Evolutionary conservation across 441 rosid genomes (phyloP).

Genomic region (Adansonia gregorii): DNA sequence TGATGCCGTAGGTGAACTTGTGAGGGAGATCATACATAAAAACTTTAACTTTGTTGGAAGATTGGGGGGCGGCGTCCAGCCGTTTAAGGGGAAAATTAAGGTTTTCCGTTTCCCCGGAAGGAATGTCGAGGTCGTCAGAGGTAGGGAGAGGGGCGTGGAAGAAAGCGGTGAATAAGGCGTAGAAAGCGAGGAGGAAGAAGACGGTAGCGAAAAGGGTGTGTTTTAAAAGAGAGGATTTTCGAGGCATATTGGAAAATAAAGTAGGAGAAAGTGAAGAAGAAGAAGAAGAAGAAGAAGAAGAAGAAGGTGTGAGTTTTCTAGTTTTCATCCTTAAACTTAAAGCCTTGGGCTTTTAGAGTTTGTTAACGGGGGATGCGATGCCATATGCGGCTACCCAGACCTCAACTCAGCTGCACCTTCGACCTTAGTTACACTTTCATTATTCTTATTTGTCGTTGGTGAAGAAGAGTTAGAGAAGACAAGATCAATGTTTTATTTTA

Average conservation of each 20-base stretch:
- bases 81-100: background rate
- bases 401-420: too few species aligned
- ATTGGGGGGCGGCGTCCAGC: too few species aligned
- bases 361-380: too few species aligned
- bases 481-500: too few species aligned
- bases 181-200: conserved; percentile 1
- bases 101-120: background rate
- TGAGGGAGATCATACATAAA: conserved; percentile 85
- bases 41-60: conserved; percentile 39
- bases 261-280: background rate
- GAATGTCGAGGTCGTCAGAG: conserved; percentile 33
- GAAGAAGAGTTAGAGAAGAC: too few species aligned
- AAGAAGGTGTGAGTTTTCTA: background rate
- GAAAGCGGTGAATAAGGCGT: conserved; percentile 60
- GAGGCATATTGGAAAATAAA: conserved; percentile 49
- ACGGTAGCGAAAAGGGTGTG: conserved; percentile 40
- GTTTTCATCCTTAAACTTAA: too few species aligned
- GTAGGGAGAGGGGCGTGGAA: conserved; percentile 43
- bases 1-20: conserved; percentile 73
- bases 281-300: background rate
- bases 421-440: too few species aligned
- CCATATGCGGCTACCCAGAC: too few species aligned
- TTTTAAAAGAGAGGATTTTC: conserved; percentile 72
- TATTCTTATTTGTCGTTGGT: too few species aligned
- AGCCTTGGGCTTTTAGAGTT: too few species aligned